A percentile compares a stretch with the other conserved stretches of the same genome.
These are phyloP conservation scores for Heritiera littoralis DNA, from an alignment of 345 rosid species.

Conservation along the genomic window DNA sequence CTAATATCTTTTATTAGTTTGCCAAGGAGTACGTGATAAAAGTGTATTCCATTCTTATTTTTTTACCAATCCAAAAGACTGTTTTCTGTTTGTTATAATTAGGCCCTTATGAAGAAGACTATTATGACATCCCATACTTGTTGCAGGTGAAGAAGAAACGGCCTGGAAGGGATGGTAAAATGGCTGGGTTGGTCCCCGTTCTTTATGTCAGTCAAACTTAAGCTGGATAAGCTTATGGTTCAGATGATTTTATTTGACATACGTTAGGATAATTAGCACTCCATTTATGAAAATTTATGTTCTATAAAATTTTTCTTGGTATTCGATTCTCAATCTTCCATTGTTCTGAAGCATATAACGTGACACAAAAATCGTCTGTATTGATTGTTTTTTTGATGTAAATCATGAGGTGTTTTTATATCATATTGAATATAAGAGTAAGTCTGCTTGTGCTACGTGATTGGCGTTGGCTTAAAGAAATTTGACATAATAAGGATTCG, in stretches of 20 bases:
- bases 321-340: not conserved
- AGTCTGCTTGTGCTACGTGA: too few relatives aligned
- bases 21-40: not conserved
- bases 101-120: not conserved
- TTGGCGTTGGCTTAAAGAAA: too few relatives aligned
- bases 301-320: not conserved
- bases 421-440: too few relatives aligned
- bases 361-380: not conserved
- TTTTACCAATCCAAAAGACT: not conserved
- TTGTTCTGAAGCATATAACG: not conserved
- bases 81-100: not conserved
- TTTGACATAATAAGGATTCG: too few relatives aligned
- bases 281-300: not conserved
- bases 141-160: constrained; percentile 96
- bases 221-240: constrained; percentile 8
- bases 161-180: constrained; percentile 95
- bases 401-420: too few relatives aligned
- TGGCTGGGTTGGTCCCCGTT: constrained; percentile 97
- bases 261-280: not conserved
- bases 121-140: not conserved
- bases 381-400: not conserved
- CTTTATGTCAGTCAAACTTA: constrained; percentile 79
- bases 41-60: not conserved
- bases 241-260: not conserved
- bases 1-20: not conserved